Base-by-base conservation (phyloP, 2,329 filamentous ascomycete genomes). In the Boeremia lycopersici region DNA sequence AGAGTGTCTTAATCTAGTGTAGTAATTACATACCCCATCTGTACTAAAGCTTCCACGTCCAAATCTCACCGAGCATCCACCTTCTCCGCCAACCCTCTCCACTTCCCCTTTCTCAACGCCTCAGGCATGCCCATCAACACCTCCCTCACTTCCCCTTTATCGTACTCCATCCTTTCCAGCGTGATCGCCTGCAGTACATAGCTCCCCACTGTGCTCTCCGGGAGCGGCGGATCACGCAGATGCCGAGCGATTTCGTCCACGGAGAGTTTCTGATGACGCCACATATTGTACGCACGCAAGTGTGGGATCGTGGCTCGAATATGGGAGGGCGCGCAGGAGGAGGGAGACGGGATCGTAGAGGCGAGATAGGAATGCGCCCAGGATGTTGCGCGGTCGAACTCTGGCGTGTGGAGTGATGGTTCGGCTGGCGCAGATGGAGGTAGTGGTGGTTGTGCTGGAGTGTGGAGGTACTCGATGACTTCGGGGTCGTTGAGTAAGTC, bases 251-350 rank as follows among this genome's bases (percentile, higher is more conserved):
- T 63, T 6, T 60, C 57, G 4, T 59, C 56, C 8, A 73, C 12
- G 1, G 62, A 30, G 6, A 74, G 49, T 2, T 54, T 43, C 47
- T 74, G 71, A 30, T 68, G 52, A 30, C 69, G 55, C 72, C 72
- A 75, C 31, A 75, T 49, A 35, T 72, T 62, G 51, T 74, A 75
- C 8, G 69, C 68, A 11, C 71, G 70, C 12, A 75, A 64, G 45
- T 66, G 68, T 2, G 67, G 53, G 2, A 69, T 29, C 6, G 71
- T 73, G 28, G 71, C 71, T 19, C 67, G 69, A 33, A 72, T 68
- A 15, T 64, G 62, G 9, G 68, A 57, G 11, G 59, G 64, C 8
- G 42, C 15, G 8, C 28, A 50, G 3, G 63, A 59, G 13, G 42
- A 36, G 13, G 65, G 56, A 1, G 58, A 60, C n/a, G 71, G 71